These are phyloP conservation scores for Fusarium staphyleae DNA, from an alignment of 2,329 filamentous ascomycete species.

Conservation along the genomic window DNA sequence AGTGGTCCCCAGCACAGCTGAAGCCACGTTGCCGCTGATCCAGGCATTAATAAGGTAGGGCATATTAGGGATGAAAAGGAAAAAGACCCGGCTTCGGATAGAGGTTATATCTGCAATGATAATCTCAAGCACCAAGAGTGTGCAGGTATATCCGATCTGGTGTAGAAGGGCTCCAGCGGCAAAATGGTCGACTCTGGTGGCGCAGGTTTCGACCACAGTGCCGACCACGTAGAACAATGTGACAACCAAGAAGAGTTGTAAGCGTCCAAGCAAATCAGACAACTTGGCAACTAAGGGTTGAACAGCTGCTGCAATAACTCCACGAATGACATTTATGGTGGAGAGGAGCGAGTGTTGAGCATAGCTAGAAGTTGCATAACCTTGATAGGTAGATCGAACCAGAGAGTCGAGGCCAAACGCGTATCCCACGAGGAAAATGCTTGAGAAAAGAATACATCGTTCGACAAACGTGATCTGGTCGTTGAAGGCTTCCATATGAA, in stretches of 20 bases:
- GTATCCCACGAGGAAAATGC: slow-evolving; percentile 69
- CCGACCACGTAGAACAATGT: slow-evolving; percentile 67
- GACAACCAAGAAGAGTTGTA: slow-evolving; percentile 63
- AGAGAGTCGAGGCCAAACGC: slow-evolving; percentile 68
- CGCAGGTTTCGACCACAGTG: slow-evolving; percentile 63
- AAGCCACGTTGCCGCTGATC: slow-evolving; percentile 65
- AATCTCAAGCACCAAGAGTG: slow-evolving; percentile 68
- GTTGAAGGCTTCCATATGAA: slow-evolving; percentile 64
- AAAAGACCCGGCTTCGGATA: slow-evolving; percentile 66
- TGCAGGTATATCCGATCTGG: slow-evolving; percentile 68
- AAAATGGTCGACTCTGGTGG: slow-evolving; percentile 58
- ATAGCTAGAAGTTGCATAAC: slow-evolving; percentile 60
- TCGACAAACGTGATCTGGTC: slow-evolving; percentile 59
- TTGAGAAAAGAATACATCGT: slow-evolving; percentile 64
- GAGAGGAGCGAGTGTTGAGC: slow-evolving; percentile 62
- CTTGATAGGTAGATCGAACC: slow-evolving; percentile 63
- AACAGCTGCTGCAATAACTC: slow-evolving; percentile 67
- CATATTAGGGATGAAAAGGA: slow-evolving; percentile 67
- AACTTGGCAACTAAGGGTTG: slow-evolving; percentile 66
- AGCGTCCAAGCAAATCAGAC: slow-evolving; percentile 68
- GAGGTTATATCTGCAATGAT: slow-evolving; percentile 71
- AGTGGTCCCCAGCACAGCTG: slow-evolving; percentile 55
- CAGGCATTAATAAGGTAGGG: slow-evolving; percentile 72
- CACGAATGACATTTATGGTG: slow-evolving; percentile 64
- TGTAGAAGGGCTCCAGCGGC: slow-evolving; percentile 66